These are phyloP conservation scores for Fusarium sp. DNA, from an alignment of 2,329 filamentous ascomycete species.

Conservation along the genomic window DNA sequence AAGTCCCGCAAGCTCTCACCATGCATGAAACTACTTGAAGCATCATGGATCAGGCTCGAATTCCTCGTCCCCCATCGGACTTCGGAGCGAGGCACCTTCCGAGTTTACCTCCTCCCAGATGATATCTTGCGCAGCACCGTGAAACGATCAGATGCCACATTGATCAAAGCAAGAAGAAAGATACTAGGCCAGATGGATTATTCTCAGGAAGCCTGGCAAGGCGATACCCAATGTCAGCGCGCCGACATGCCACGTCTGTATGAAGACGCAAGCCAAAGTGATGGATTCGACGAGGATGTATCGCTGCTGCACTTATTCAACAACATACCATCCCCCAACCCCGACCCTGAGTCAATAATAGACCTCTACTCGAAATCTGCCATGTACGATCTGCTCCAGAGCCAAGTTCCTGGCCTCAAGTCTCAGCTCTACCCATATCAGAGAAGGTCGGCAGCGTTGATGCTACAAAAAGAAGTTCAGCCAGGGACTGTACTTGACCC, in stretches of 20 bases:
- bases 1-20: constrained; percentile 36
- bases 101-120: constrained; percentile 74
- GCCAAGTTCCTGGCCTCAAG: constrained; percentile 66
- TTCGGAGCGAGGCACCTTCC: constrained; percentile 50
- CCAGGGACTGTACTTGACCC: constrained; percentile 78
- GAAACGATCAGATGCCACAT: constrained; percentile 57
- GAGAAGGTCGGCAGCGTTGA: constrained; percentile 80
- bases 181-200: constrained; percentile 69
- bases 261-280: constrained; percentile 39
- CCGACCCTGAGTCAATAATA: constrained; percentile 60
- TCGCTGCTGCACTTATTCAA: constrained; percentile 81
- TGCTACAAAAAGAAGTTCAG: constrained; percentile 83
- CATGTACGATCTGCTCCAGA: constrained; percentile 67
- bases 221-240: constrained; percentile 40
- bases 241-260: constrained; percentile 15
- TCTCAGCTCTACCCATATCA: constrained; percentile 84
- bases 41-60: constrained; percentile 59
- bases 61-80: constrained; percentile 44
- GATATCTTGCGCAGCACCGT: constrained; percentile 69
- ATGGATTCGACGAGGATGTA: constrained; percentile 51
- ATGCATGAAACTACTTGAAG: constrained; percentile 49
- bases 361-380: constrained; percentile 65
- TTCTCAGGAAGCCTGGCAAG: constrained; percentile 67
- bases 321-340: constrained; percentile 74
- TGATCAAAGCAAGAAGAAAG: constrained; percentile 59